These are phyloP conservation scores for Hirschioporus abietinus DNA, from an alignment of 768 basidiomycete genomes.

Conservation along the genomic window DNA sequence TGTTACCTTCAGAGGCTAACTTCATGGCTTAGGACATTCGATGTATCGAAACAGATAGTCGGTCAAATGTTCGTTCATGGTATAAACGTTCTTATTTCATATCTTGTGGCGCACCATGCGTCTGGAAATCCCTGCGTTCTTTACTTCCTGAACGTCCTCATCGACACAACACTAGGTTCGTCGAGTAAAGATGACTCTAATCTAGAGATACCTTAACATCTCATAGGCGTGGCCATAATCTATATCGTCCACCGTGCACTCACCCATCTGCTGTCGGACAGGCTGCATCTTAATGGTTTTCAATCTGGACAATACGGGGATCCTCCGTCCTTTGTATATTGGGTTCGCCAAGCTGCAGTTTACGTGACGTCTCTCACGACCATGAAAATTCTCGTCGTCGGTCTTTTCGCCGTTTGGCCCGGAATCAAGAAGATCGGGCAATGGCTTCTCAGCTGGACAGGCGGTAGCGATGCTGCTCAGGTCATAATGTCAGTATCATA, in stretches of 20 bases:
- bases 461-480: slow-evolving; percentile 57
- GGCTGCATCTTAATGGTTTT: slow-evolving; percentile 65
- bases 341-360: slow-evolving; percentile 72
- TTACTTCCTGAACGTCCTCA: slow-evolving; percentile 89
- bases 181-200: slow-evolving; percentile 12
- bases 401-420: slow-evolving; percentile 65
- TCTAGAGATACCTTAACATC: slow-evolving; percentile 1
- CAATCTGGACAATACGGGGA: slow-evolving; percentile 85
- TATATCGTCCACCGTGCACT: slow-evolving; percentile 65
- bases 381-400: slow-evolving; percentile 91
- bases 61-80: slow-evolving; percentile 82
- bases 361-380: slow-evolving; percentile 76
- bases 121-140: slow-evolving; percentile 83
- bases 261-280: slow-evolving; percentile 61
- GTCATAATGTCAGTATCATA: slow-evolving; percentile 67
- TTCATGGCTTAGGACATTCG: slow-evolving; percentile 61
- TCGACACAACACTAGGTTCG: slow-evolving; percentile 89
- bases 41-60: slow-evolving; percentile 87
- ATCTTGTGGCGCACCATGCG: slow-evolving; percentile 61
- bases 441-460: slow-evolving; percentile 81
- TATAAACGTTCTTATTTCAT: slow-evolving; percentile 74
- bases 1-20: slow-evolving; percentile 4
- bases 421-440: slow-evolving; percentile 72
- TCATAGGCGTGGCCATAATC: slow-evolving; percentile 73
- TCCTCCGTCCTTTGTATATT: slow-evolving; percentile 70